A percentile compares a stretch with the other conserved stretches of the same genome.
Evolutionary conservation across 768 basidiomycete genomes (phyloP).

Genomic region (Lentinus tigrinus): DNA sequence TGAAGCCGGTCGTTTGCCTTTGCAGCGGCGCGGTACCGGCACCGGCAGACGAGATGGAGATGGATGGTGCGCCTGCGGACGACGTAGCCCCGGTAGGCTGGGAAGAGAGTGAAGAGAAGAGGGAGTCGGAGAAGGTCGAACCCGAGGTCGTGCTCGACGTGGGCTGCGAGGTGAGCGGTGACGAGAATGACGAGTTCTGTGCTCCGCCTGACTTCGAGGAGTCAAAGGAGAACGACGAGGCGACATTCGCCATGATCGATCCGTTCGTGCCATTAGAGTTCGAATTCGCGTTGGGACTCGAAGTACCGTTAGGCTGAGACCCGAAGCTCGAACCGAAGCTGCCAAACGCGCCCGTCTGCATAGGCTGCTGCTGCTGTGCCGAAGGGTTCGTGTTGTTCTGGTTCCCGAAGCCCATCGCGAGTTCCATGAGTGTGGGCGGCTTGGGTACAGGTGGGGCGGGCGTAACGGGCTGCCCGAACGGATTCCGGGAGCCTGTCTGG

Average conservation of each 20-base stretch:
- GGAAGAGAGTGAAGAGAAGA: conserved; percentile 46
- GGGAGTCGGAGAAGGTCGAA: conserved; percentile 46
- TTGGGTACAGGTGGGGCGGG: conserved; percentile 68
- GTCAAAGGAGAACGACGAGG: conserved; percentile 66
- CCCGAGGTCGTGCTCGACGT: conserved; percentile 38
- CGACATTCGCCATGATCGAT: conserved; percentile 64
- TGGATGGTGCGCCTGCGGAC: conserved; percentile 29
- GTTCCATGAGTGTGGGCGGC: conserved; percentile 77
- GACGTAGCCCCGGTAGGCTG: conserved; percentile 50
- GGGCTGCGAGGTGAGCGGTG: conserved; percentile 20
- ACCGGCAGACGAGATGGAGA: conserved; percentile 26
- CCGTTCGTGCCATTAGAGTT: conserved; percentile 26
- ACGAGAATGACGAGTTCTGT: conserved; percentile 1
- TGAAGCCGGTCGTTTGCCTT: conserved; percentile 50
- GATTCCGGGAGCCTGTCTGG: conserved; percentile 93
- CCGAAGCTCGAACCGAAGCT: conserved; percentile 3
- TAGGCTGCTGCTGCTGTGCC: conserved; percentile 26
- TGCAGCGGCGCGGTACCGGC: conserved; percentile 31
- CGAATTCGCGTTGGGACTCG: background rate
- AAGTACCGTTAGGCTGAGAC: conserved; percentile 7
- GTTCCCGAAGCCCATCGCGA: conserved; percentile 52
- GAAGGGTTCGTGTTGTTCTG: conserved; percentile 26
- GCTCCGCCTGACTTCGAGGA: conserved; percentile 11
- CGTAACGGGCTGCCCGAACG: conserved; percentile 77
- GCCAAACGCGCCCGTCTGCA: conserved; percentile 10